Evolutionary conservation across 139 green algal genomes (phyloP), one percentile per base, ranked within the genome.

Genomic region (Coelastrella sp.): DNA sequence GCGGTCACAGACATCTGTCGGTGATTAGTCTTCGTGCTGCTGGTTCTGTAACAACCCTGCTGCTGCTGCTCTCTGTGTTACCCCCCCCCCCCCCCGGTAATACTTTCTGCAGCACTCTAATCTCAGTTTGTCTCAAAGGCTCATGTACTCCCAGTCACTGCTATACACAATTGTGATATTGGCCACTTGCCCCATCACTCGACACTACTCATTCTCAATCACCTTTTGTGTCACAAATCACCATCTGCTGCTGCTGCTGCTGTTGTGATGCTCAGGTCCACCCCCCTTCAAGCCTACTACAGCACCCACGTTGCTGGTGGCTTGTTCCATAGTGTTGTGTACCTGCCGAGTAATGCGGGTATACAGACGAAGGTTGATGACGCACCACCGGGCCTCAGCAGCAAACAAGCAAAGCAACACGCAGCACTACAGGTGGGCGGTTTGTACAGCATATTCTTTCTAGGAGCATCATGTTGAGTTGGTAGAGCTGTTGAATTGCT

Each of bases 261-360:
- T 58, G 2, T 22, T 20, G 11, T 57, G 1, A 80, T 80, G 10
- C 3, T 5, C 68, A 88, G 83, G 83, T 58, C 47, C 65, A 80
- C 83, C 11, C 23, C 77, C 11, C 75, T 90, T 7, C 86, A 90
- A 61, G n/a, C 86, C 74, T 85, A 90, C 74, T 90, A 90, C 75
- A 90, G 60, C 73, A 90, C 86, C 0, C 74, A 74, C 13, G 22
- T 16, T 0, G 22, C 20, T 7, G 85, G 59, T 2, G 85, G 85
- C 3, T 56, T 89, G 58, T 84, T 83, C 59, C 73, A 83, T n/a
- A 68, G 23, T 13, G 68, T 32, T 17, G 76, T 73, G 5, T 90
- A 71, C 61, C 86, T 90, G 13, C 86, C 86, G 60, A 79, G 60
- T 58, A 90, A 90, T 32, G 16, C 19, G 10, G 85, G 85, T 20